Percentiles rank a stretch among this genome's conserved stretches.
Conservation (phyloP, 805 yeast species). For the Saccharomyces paradoxus region DNA sequence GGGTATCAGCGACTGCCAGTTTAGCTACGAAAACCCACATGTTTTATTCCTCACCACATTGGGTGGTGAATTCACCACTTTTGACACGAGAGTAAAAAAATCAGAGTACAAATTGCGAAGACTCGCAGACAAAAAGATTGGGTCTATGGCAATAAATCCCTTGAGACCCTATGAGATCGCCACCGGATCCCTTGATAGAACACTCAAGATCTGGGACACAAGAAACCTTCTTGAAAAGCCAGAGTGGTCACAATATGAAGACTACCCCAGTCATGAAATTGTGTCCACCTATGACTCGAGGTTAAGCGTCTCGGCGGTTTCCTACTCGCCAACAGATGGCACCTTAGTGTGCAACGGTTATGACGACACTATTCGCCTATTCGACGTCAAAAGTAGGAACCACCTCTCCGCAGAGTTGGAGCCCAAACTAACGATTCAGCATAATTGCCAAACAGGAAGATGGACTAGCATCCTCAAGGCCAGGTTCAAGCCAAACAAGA, state of each 20-base stretch:
- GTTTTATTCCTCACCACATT: slow-evolving; percentile 67
- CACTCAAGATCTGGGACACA: slow-evolving; percentile 81
- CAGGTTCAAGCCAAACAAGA: slow-evolving; percentile 66
- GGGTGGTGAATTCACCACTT: slow-evolving; percentile 67
- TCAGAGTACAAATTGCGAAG: slow-evolving; percentile 37
- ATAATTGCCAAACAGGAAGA: slow-evolving; percentile 93
- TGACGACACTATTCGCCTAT: slow-evolving; percentile 73
- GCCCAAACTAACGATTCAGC: slow-evolving; percentile 63
- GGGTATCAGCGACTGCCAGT: slow-evolving; percentile 71
- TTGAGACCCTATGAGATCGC: slow-evolving; percentile 55
- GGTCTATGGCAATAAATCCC: slow-evolving; percentile 81
- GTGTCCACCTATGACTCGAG: slow-evolving; percentile 61
- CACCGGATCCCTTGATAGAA: slow-evolving; percentile 82
- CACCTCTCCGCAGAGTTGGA: slow-evolving; percentile 32
- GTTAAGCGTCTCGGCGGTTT: slow-evolving; percentile 75
- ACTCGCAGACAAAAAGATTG: slow-evolving; percentile 84
- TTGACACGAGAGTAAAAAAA: slow-evolving; percentile 50
- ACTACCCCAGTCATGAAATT: slow-evolving; percentile 31
- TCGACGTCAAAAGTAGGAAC: slow-evolving; percentile 39
- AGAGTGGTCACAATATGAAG: slow-evolving; percentile 53
- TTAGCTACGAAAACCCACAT: slow-evolving; percentile 43
- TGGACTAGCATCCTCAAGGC: slow-evolving; percentile 93
- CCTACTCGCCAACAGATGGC: slow-evolving; percentile 58
- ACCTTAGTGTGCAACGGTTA: slow-evolving; percentile 87
- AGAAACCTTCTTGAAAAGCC: slow-evolving; percentile 41